Base-by-base conservation (phyloP, 257 asterid genomes). In the Lycium ferocissimum region DNA sequence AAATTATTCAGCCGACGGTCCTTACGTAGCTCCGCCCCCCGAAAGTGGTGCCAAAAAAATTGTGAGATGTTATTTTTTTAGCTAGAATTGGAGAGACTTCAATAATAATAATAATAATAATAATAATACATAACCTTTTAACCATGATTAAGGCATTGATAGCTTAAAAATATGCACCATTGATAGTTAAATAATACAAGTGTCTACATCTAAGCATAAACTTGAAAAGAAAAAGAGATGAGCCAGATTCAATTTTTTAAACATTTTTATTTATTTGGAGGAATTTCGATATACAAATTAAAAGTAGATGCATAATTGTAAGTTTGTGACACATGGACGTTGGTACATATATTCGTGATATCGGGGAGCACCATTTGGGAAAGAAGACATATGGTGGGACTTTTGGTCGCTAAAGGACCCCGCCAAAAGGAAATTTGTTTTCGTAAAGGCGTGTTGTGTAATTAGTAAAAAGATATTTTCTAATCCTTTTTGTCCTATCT, bases 371-470 rank as follows among this genome's bases (percentile, higher is more conserved):
- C 7, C 7, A 15, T 69, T 38, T 15, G 11, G 12, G 78, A 69
- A 69, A 7, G 82, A 51, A 51, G 82, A 76, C 63, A 76, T 26
- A 26, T 14, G 63, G 65, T 51, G 82, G 82, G 82, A 63, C 82
- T 26, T 22, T 76, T 53, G 82, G 82, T 76, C 65, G 5, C 47
- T 13, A 53, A 78, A 78, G 47, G 62, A 53, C 65, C 65, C 49
- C 45, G 82, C 53, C 82, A 51, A 53, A 53, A 54, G 26, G 65
- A 49, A 51, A 3, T 26, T 78, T 49, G 22, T 26, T 26, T 26
- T 9, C 81, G 33, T 78, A 53, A 78, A 78, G 14, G 7, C 49
- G 33, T 3, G n/a, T 14, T 47, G 51, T 53, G 15, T 26, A 7
- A 43, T n/a, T 72, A 17, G 3, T 49, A 51, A 66, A 51, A 22